Conservation (phyloP, 2,329 filamentous ascomycete genomes). For the Zalaria sp. region DNA sequence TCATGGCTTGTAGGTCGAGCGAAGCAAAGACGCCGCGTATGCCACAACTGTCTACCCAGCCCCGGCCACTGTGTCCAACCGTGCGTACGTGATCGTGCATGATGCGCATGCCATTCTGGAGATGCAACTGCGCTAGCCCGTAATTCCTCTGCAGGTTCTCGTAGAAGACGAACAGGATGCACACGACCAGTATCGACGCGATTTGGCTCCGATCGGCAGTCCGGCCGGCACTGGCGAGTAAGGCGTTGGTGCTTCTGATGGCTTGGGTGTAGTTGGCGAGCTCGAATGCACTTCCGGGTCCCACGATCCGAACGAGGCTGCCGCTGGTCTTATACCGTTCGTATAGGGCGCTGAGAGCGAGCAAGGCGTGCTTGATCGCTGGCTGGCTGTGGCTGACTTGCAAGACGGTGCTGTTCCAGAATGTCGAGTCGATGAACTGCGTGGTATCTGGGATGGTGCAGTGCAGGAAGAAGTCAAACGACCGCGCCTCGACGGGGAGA, state of each 20-base stretch:
- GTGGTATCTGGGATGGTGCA: constrained; percentile 10
- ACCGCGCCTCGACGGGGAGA: constrained; percentile 1
- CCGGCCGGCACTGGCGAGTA: not conserved
- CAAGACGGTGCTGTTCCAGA: constrained; percentile 17
- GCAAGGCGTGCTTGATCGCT: constrained; percentile 17
- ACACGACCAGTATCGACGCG: not conserved
- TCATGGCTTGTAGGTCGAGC: not conserved
- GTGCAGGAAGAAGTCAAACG: constrained; percentile 13
- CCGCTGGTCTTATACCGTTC: constrained; percentile 7
- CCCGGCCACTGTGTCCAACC: not conserved
- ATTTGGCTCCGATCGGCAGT: not conserved
- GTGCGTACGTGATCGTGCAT: not conserved
- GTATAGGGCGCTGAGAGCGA: constrained; percentile 17
- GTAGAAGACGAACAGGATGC: not conserved
- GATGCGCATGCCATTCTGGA: not conserved
- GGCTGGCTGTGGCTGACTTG: constrained; percentile 17
- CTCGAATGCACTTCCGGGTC: not conserved
- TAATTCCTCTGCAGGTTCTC: not conserved
- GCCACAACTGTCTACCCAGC: not conserved
- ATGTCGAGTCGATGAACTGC: constrained; percentile 11
- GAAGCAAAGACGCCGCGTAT: not conserved
- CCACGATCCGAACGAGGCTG: too few species aligned
- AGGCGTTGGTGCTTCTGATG: not conserved
- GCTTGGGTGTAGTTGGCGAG: not conserved
- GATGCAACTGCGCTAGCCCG: not conserved